phyloP scores from a whole-genome alignment of 257 asterid genomes.

The Voacanga thouarsii region DNA sequence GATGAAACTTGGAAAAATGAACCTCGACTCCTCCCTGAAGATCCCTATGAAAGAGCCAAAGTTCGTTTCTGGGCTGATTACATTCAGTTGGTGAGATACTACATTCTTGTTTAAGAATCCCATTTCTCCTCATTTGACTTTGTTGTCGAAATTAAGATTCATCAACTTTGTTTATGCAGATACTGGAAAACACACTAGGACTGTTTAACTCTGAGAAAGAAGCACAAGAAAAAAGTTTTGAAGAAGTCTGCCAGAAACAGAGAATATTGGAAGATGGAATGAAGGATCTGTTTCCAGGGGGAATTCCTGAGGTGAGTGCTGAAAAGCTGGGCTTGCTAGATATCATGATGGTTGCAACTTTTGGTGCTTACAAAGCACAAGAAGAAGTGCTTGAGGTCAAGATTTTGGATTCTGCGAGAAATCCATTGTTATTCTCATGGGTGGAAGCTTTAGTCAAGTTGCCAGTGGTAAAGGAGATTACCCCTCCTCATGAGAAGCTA shows the following conservation, averaged over 20 bases:
- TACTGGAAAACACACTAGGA: constrained; percentile 21
- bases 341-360: constrained; percentile 30
- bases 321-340: constrained; percentile 34
- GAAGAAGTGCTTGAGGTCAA: constrained; percentile 33
- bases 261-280: constrained; percentile 33
- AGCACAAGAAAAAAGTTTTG: constrained; percentile 12
- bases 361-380: constrained; percentile 31
- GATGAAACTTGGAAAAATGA: constrained; percentile 27
- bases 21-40: constrained; percentile 16
- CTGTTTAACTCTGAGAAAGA: constrained; percentile 18
- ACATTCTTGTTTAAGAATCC: not conserved
- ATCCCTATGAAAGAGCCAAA: constrained; percentile 27
- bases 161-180: constrained; percentile 7
- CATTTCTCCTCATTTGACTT: not conserved
- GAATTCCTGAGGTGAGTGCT: not conserved
- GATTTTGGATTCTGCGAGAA: constrained; percentile 31
- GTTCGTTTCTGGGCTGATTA: constrained; percentile 30
- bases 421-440: constrained; percentile 36
- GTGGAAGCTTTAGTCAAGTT: constrained; percentile 29
- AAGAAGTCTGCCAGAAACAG: constrained; percentile 24
- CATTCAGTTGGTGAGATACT: not conserved
- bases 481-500: constrained; percentile 31
- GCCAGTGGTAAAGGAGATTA: constrained; percentile 22
- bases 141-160: not conserved
- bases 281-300: constrained; percentile 21